These are phyloP conservation scores for Mycogone perniciosa DNA, from an alignment of 2,329 filamentous ascomycete species.

Conservation along the genomic window DNA sequence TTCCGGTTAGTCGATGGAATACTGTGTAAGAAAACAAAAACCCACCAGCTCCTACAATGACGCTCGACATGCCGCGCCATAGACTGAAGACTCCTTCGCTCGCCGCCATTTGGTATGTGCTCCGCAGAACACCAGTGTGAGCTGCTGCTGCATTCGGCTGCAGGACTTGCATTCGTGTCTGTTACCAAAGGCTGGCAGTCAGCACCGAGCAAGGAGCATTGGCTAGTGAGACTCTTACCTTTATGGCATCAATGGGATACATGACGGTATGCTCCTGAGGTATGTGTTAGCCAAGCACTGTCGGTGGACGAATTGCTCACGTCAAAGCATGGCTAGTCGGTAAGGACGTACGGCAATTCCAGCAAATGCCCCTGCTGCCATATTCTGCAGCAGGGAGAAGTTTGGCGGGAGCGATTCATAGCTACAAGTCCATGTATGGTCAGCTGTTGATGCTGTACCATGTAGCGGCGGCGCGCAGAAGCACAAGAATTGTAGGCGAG, in stretches of 20 bases:
- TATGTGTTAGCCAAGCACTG: conserved; percentile 14
- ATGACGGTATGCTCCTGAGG: conserved; percentile 91
- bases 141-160: conserved; percentile 74
- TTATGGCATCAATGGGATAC: conserved; percentile 97
- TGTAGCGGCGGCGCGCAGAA: neutral
- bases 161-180: conserved; percentile 98
- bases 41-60: conserved; percentile 88
- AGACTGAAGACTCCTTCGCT: conserved; percentile 85
- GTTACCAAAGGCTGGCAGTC: conserved; percentile 6
- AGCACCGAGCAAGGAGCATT: neutral
- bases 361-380: conserved; percentile 92
- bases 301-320: neutral
- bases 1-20: conserved; percentile 17
- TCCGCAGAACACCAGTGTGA: conserved; percentile 86
- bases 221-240: conserved; percentile 54
- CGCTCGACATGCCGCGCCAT: conserved; percentile 95
- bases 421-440: conserved; percentile 31
- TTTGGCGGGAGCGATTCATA: conserved; percentile 94
- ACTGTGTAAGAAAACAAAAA: conserved; percentile 9
- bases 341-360: conserved; percentile 72
- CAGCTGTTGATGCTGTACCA: neutral
- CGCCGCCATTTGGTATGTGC: conserved; percentile 84
- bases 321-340: neutral
- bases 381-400: conserved; percentile 90
- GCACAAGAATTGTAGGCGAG: neutral